These are phyloP conservation scores for Microbotryum silenes-acaulis DNA, from an alignment of 1,284 basidiomycete species.

Conservation along the genomic window DNA sequence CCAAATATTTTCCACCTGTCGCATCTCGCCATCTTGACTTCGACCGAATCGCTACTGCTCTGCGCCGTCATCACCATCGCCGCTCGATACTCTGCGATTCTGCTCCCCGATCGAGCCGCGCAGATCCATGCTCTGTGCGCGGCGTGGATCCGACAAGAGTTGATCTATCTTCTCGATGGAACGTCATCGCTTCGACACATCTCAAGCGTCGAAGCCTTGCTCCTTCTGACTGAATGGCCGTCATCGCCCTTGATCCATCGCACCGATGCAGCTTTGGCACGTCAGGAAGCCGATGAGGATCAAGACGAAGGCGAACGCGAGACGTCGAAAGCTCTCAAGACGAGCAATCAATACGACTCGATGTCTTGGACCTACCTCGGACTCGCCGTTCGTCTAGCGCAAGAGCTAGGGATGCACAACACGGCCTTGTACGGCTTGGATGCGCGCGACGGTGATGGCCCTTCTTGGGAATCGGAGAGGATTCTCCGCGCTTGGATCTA, in stretches of 20 bases:
- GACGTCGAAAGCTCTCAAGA: conserved; percentile 10
- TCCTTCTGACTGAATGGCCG: conserved; percentile 29
- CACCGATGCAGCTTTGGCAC: not conserved
- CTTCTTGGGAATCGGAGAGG: not conserved
- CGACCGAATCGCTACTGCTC: conserved; percentile 26
- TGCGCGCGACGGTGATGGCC: conserved; percentile 5
- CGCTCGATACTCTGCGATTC: conserved; percentile 15
- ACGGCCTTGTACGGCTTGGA: conserved; percentile 19
- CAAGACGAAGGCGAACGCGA: conserved; percentile 4
- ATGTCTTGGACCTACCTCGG: conserved; percentile 29
- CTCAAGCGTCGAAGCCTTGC: conserved; percentile 27
- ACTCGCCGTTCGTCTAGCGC: conserved; percentile 26
- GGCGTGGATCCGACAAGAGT: conserved; percentile 17
- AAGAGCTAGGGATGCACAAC: conserved; percentile 29
- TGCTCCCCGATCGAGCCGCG: conserved; percentile 15
- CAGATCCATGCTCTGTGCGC: conserved; percentile 20
- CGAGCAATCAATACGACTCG: conserved; percentile 25
- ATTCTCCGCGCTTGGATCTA: conserved; percentile 5
- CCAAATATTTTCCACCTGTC: conserved; percentile 18
- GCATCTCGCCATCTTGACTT: conserved; percentile 21
- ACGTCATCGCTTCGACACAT: conserved; percentile 16
- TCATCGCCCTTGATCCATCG: conserved; percentile 11
- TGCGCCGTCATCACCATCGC: conserved; percentile 28
- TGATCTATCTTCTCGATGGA: conserved; percentile 23
- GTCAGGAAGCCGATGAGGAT: not conserved